Conservation (phyloP, 2,329 filamentous ascomycete genomes). For the Capronia americana region DNA sequence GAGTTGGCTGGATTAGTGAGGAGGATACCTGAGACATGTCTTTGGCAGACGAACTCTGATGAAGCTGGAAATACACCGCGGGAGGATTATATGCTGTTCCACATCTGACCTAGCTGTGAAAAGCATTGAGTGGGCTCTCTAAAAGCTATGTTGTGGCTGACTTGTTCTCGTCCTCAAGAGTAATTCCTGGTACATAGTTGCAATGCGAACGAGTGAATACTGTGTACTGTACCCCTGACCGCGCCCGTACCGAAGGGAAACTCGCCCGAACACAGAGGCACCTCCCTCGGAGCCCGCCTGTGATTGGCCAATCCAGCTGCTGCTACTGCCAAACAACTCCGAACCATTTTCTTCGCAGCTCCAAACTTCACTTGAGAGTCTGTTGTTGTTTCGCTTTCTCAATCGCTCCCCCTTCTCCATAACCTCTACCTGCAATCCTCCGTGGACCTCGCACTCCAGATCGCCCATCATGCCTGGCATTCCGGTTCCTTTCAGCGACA, state of each 20-base stretch:
- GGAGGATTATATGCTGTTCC: slow-evolving; percentile 13
- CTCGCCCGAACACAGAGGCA: slow-evolving; percentile 1
- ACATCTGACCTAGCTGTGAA: slow-evolving; percentile 15
- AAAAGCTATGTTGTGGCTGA: neutral
- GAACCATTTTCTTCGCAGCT: slow-evolving; percentile 26
- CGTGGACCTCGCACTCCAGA: slow-evolving; percentile 26
- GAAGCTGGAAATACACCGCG: neutral
- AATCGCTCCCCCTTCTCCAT: neutral
- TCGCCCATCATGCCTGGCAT: slow-evolving; percentile 53
- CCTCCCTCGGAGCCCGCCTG: slow-evolving; percentile 2
- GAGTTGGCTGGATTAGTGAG: slow-evolving; percentile 12
- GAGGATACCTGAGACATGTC: slow-evolving; percentile 7
- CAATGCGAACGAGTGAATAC: neutral
- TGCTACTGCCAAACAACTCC: slow-evolving; percentile 18
- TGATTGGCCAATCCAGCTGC: slow-evolving; percentile 16
- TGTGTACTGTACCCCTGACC: neutral
- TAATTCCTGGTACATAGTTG: slow-evolving; percentile 11
- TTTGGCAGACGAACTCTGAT: slow-evolving; percentile 4
- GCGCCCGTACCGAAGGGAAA: neutral
- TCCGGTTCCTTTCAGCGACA: slow-evolving; percentile 86
- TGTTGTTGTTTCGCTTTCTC: slow-evolving; percentile 11
- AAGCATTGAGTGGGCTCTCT: slow-evolving; percentile 1
- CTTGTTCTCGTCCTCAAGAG: neutral
- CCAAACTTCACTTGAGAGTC: neutral
- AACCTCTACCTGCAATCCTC: slow-evolving; percentile 20